Conservation (phyloP, 345 rosid species). For the Dimocarpus longan region DNA sequence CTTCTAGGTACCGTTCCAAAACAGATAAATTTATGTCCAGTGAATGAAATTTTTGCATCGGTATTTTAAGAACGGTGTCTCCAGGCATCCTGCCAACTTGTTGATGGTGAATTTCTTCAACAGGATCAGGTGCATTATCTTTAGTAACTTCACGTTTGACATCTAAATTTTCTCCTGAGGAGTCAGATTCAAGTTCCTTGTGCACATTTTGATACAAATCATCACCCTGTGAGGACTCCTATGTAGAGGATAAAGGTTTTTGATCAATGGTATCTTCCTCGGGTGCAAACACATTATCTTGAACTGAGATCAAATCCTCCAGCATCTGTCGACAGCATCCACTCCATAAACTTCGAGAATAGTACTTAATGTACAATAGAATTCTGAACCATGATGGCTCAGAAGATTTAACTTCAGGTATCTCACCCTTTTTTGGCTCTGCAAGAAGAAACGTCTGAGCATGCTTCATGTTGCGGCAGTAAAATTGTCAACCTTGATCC, state of each 20-base stretch:
- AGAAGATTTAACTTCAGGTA: constrained; percentile 71
- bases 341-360: constrained; percentile 85
- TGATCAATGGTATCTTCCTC: constrained; percentile 45
- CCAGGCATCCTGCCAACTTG: too few relatives aligned
- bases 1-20: too few relatives aligned
- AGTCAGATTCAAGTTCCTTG: constrained; percentile 39
- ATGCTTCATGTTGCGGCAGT: too few relatives aligned
- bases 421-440: too few relatives aligned
- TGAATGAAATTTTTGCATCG: too few relatives aligned
- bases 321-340: constrained; percentile 95
- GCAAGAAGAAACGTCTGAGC: too few relatives aligned
- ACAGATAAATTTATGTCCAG: too few relatives aligned
- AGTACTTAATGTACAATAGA: constrained; percentile 91
- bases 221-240: constrained; percentile 42
- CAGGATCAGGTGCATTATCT: constrained; percentile 42
- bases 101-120: too few relatives aligned
- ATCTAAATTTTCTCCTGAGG: constrained; percentile 35
- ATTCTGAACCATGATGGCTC: constrained; percentile 85
- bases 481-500: too few relatives aligned
- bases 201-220: constrained; percentile 33
- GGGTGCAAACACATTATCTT: constrained; percentile 44
- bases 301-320: constrained; percentile 82
- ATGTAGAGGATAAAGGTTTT: constrained; percentile 37
- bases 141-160: constrained; percentile 43
- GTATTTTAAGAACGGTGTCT: too few relatives aligned